Percentiles rank a stretch among this genome's conserved stretches.
These are phyloP conservation scores for Sporobolomyces phaffii DNA, from an alignment of 768 basidiomycete genomes.

Conservation along the genomic window DNA sequence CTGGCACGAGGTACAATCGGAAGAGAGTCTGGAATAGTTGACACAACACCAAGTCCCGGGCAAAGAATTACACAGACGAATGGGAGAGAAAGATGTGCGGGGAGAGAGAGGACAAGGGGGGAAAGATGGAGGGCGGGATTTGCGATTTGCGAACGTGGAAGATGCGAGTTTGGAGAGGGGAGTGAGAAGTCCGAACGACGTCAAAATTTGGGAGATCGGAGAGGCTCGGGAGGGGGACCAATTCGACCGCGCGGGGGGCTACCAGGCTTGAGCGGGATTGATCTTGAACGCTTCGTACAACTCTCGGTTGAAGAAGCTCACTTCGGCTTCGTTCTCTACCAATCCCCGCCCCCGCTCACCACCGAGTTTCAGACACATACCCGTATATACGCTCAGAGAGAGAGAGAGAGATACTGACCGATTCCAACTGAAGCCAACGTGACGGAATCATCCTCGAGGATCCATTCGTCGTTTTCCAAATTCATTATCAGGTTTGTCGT, in stretches of 20 bases:
- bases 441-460: constrained; percentile 67
- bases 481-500: constrained; percentile 98
- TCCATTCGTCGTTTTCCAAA: constrained; percentile 80
- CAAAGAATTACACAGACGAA: too few species aligned
- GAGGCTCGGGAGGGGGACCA: too few species aligned
- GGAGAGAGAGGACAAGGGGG: too few species aligned
- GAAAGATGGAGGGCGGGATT: too few species aligned
- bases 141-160: too few species aligned
- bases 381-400: too few species aligned
- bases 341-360: too few species aligned
- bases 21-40: background rate
- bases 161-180: too few species aligned
- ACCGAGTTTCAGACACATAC: too few species aligned
- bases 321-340: constrained; percentile 93
- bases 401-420: constrained; percentile 56
- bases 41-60: too few species aligned
- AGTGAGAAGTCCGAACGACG: too few species aligned
- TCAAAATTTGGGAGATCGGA: too few species aligned
- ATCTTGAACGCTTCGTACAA: constrained; percentile 73
- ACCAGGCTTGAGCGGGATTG: constrained; percentile 59
- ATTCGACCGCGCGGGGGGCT: background rate
- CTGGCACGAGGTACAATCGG: background rate
- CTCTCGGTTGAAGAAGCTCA: constrained; percentile 77
- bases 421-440: constrained; percentile 66
- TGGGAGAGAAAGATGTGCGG: background rate